Evolutionary conservation across 768 basidiomycete species (phyloP).

Genomic region (Mycena vitilis): DNA sequence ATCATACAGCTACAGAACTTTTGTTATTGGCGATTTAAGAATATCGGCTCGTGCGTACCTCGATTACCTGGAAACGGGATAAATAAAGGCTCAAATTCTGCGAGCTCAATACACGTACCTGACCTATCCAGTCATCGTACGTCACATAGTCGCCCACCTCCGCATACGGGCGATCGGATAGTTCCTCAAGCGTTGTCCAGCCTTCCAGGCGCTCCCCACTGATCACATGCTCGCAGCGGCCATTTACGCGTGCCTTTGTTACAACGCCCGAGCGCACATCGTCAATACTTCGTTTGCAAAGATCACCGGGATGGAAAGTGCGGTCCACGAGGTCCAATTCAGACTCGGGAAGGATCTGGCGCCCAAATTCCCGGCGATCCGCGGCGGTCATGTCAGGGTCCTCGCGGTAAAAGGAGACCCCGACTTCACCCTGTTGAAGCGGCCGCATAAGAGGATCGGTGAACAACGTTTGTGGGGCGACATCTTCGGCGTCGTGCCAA

Average conservation of each 20-base stretch:
- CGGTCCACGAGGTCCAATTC: conserved; percentile 81
- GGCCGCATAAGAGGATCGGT: conserved; percentile 82
- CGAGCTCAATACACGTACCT: conserved; percentile 60
- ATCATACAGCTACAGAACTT: conserved; percentile 75
- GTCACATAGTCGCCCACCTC: conserved; percentile 87
- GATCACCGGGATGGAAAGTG: conserved; percentile 80
- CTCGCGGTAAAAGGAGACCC: conserved; percentile 68
- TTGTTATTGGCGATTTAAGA: conserved; percentile 28
- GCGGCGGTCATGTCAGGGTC: conserved; percentile 42
- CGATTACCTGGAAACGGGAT: conserved; percentile 66
- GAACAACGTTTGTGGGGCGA: conserved; percentile 55
- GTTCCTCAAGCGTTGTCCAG: conserved; percentile 71
- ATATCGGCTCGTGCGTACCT: conserved; percentile 60
- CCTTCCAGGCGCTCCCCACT: conserved; percentile 67
- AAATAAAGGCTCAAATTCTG: conserved; percentile 20
- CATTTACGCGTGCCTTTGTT: conserved; percentile 67
- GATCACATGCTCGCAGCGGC: conserved; percentile 81
- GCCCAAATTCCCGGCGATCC: conserved; percentile 50
- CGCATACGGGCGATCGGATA: conserved; percentile 68
- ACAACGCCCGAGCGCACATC: conserved; percentile 84
- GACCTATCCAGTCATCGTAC: conserved; percentile 90
- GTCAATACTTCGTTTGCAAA: conserved; percentile 82
- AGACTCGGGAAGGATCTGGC: conserved; percentile 79
- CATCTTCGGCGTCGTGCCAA: conserved; percentile 90
- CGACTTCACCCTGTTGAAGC: conserved; percentile 83